Conservation (phyloP, 164 flowering plant genomes). For the Euptelea pleiosperma region DNA sequence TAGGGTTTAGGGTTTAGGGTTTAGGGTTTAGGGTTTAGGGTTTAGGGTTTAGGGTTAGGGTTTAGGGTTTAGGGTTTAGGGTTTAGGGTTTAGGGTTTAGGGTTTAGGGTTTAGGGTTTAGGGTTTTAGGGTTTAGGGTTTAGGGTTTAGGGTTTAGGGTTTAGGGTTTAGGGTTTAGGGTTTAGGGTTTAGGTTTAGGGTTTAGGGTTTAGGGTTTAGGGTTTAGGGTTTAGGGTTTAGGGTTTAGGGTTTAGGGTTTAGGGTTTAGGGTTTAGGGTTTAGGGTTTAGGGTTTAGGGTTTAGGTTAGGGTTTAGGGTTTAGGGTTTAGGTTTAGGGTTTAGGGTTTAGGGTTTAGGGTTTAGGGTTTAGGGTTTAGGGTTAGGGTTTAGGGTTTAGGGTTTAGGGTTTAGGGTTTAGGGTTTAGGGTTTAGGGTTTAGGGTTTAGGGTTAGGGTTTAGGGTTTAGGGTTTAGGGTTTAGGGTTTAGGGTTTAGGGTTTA, state of each 20-base stretch:
- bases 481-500: slow-evolving; percentile 16
- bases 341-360: slow-evolving; percentile 21
- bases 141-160: too few species aligned
- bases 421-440: slow-evolving; percentile 18
- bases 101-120: too few species aligned
- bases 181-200: slow-evolving; percentile 11
- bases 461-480: slow-evolving; percentile 14
- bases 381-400: slow-evolving; percentile 15
- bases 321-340: slow-evolving; percentile 18
- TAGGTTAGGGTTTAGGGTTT: too few species aligned
- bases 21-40: too few species aligned
- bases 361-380: slow-evolving; percentile 17
- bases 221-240: slow-evolving; percentile 18
- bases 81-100: too few species aligned
- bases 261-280: slow-evolving; percentile 6
- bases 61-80: too few species aligned
- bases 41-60: too few species aligned
- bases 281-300: slow-evolving; percentile 21
- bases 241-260: slow-evolving; percentile 15
- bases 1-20: too few species aligned
- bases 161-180: too few species aligned
- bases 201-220: slow-evolving; percentile 20
- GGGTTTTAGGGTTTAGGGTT: too few species aligned
- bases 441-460: slow-evolving; percentile 20
- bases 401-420: slow-evolving; percentile 22